phyloP scores from a whole-genome alignment of 805 yeast genomes.

The Millerozyma acaciae region DNA sequence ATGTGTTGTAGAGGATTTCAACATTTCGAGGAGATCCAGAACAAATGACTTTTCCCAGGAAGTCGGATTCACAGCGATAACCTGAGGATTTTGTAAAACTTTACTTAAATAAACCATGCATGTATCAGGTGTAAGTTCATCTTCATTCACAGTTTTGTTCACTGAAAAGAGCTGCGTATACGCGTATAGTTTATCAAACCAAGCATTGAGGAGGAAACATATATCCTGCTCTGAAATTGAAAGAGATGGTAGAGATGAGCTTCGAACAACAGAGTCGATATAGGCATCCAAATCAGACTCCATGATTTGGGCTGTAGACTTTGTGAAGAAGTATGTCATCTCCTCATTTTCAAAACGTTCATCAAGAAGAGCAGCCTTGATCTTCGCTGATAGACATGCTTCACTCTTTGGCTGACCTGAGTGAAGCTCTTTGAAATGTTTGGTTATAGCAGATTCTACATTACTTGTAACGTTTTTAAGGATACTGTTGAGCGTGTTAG shows the following conservation, averaged over 20 bases:
- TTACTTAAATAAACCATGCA: conserved; percentile 5
- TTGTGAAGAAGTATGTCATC: too few relatives aligned
- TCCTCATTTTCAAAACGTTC: too few relatives aligned
- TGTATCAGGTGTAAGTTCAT: conserved; percentile 1
- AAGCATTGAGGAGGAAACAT: conserved; percentile 8
- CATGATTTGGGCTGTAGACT: conserved; percentile 20
- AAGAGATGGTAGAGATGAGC: conserved; percentile 8
- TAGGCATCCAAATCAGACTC: conserved; percentile 27
- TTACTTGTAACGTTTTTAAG: too few relatives aligned
- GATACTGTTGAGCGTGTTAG: too few relatives aligned
- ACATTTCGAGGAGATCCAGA: conserved; percentile 10
- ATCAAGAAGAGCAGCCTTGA: too few relatives aligned
- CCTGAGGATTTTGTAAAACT: conserved; percentile 1
- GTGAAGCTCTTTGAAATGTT: too few relatives aligned
- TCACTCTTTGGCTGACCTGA: too few relatives aligned
- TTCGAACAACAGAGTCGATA: conserved; percentile 14
- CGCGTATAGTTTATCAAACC: conserved; percentile 13
- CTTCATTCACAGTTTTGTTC: conserved; percentile 2
- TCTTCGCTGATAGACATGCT: too few relatives aligned
- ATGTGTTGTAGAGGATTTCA: conserved; percentile 9
- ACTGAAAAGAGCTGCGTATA: conserved; percentile 5
- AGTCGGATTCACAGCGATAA: background rate
- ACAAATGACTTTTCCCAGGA: conserved; percentile 18
- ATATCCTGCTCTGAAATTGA: conserved; percentile 3
- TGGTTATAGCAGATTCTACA: too few relatives aligned